Evolutionary conservation across 1,139 yeast genomes (phyloP), one percentile per base, ranked within the genome.

Genomic region (Geotrichum europaeum): DNA sequence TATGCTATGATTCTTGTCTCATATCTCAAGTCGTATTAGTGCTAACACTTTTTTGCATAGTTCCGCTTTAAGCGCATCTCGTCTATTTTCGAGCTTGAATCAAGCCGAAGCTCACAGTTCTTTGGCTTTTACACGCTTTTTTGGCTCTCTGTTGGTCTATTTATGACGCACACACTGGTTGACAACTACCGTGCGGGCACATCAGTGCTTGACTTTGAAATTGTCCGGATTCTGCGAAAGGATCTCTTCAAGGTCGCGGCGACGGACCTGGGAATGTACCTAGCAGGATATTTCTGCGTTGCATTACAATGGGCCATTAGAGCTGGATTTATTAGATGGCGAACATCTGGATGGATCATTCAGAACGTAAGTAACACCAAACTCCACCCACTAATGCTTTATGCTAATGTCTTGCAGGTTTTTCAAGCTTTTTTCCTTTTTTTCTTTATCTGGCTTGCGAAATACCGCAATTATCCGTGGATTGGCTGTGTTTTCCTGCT

Each of bases 401-500:
- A 28, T 40, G 24, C 49, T 36, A 56, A 50, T 30, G 25, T n/a
- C 28, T 15, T 20, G 22, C 43, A 58, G 61, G 55, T 79, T 0
- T 87, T 81, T 71, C 92, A 87, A 66, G 62, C 82, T 2, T 65
- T 66, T 0, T 84, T 78, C 67, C 71, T 87, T 20, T 66, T 75
- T 25, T 71, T 75, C 50, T 84, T 81, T 67, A 69, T 84, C 51
- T 72, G 77, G 66, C 77, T 82, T 67, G 83, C 92, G 3, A 81
- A 84, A 53, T 74, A 75, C 53, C 70, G 74, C 61, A 73, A 78
- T 45, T 87, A 79, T 68, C 89, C 92, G 3, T 92, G 98, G 98
- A 86, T 91, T 59, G 96, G 90, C 4, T 84, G 85, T 69, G 92
- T 91, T 51, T 92, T 88, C 68, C 75, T 92, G 64, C 80, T 89